Evolutionary conservation across 495 filamentous ascomycete species (phyloP).

Genomic region (Apiosordaria backusii): DNA sequence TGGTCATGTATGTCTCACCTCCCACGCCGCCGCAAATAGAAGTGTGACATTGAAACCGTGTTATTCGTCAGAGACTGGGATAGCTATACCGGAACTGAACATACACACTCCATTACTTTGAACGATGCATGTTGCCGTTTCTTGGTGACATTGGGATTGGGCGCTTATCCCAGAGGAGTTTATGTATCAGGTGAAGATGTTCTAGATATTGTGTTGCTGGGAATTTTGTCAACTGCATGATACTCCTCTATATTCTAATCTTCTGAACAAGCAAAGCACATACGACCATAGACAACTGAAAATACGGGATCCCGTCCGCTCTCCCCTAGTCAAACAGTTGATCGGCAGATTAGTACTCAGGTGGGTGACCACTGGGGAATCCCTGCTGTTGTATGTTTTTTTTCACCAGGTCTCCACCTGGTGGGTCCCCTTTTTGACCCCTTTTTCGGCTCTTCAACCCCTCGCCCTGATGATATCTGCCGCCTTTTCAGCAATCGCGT

Average conservation of each 20-base stretch:
- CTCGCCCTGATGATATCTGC: conserved; percentile 24
- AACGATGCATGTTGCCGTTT: not conserved
- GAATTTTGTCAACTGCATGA: not conserved
- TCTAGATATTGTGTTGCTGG: not conserved
- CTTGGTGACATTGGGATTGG: not conserved
- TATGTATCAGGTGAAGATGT: not conserved
- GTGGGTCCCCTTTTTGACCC: not conserved
- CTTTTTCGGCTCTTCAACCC: not conserved
- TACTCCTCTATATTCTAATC: not conserved
- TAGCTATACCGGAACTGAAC: not conserved
- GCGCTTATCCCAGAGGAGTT: not conserved
- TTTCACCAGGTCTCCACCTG: not conserved
- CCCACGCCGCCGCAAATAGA: not conserved
- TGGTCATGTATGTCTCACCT: not conserved
- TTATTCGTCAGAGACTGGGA: too few species aligned
- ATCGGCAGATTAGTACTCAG: conserved; percentile 43
- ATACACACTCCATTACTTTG: not conserved
- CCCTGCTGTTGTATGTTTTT: conserved; percentile 44
- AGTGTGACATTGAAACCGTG: not conserved
- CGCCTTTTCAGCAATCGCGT: conserved; percentile 42
- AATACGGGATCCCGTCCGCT: conserved; percentile 52
- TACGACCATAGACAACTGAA: conserved; percentile 8
- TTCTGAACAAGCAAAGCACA: not conserved
- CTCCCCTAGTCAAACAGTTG: conserved; percentile 44
- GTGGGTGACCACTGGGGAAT: conserved; percentile 39